These are phyloP conservation scores for Begonia masoniana DNA, from an alignment of 306 rosid species.

Conservation along the genomic window DNA sequence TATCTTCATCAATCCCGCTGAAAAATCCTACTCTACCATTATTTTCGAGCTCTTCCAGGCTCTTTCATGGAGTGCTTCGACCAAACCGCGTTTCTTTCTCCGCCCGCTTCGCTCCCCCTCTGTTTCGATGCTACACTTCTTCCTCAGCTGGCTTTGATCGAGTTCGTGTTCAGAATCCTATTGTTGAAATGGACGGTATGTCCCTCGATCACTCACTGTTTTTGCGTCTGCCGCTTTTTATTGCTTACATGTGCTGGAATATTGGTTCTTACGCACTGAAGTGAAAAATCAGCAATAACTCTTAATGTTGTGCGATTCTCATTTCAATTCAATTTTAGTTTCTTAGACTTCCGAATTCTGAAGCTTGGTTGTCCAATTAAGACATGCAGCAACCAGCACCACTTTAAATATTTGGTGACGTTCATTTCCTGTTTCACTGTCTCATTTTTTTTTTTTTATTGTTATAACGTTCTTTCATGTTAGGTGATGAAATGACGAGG, in stretches of 20 bases:
- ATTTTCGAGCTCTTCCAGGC: constrained; percentile 13
- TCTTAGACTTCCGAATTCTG: no score
- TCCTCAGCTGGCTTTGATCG: constrained; percentile 19
- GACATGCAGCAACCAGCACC: no score
- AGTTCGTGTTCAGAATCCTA: constrained; percentile 60
- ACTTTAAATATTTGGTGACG: no score
- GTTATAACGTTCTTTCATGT: not conserved
- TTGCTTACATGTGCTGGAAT: no score
- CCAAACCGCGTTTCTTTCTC: constrained; percentile 33
- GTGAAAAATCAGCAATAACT: no score
- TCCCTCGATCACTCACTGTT: not conserved
- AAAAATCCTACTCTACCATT: constrained; percentile 34
- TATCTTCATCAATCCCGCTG: constrained; percentile 17
- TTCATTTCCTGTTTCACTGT: no score
- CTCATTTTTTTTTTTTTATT: not conserved
- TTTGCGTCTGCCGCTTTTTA: no score
- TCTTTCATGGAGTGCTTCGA: constrained; percentile 17
- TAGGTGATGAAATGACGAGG: constrained; percentile 97
- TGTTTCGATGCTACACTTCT: constrained; percentile 65
- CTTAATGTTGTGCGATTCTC: no score
- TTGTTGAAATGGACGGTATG: constrained; percentile 95
- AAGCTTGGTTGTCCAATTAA: no score
- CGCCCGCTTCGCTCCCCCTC: constrained; percentile 15
- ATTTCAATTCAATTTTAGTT: no score
- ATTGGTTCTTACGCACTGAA: no score